Evolutionary conservation across 140 eudicot genomes (phyloP), one percentile per base, ranked within the genome.

Genomic region (Bidens hawaiensis): DNA sequence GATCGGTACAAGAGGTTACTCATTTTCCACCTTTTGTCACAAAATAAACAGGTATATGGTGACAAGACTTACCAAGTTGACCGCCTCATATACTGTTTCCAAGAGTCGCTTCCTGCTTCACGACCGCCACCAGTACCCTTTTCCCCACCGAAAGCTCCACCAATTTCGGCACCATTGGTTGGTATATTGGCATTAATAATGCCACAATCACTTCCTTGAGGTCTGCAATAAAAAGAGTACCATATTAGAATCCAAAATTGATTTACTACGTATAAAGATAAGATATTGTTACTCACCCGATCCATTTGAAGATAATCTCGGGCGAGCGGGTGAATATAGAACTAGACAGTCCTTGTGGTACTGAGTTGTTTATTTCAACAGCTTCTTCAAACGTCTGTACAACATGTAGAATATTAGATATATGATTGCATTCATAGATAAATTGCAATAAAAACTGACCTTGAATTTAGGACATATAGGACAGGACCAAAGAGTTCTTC

Each of bases 141-240:
- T n/a, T n/a, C n/a, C n/a, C n/a, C n/a, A n/a, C n/a, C n/a, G n/a
- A n/a, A n/a, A n/a, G n/a, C n/a, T n/a, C n/a, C n/a, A n/a, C n/a
- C n/a, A n/a, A n/a, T n/a, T n/a, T n/a, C n/a, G n/a, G n/a, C n/a
- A n/a, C n/a, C n/a, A n/a, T n/a, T n/a, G n/a, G n/a, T n/a, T n/a
- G n/a, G n/a, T n/a, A n/a, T n/a, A 27, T 90, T 90, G 5, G 80
- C 96, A 56, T 90, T 90, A 27, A 90, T 95, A 24, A 90, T 90
- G 4, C 98, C 98, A 77, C 98, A 90, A 53, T 90, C 98, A 64
- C 98, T 90, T 65, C 98, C 98, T 50, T 19, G 83, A 48, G 98
- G 96, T 71, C 96, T 90, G 85, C 71, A 48, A 14, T 14, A 30
- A 46, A 21, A 63, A 21, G 42, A 60, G 8, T 1, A 50, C 14